A percentile compares a stretch with the other conserved stretches of the same genome.
phyloP scores from a whole-genome alignment of 495 filamentous ascomycete genomes.

The Aspergillus haitiensis region DNA sequence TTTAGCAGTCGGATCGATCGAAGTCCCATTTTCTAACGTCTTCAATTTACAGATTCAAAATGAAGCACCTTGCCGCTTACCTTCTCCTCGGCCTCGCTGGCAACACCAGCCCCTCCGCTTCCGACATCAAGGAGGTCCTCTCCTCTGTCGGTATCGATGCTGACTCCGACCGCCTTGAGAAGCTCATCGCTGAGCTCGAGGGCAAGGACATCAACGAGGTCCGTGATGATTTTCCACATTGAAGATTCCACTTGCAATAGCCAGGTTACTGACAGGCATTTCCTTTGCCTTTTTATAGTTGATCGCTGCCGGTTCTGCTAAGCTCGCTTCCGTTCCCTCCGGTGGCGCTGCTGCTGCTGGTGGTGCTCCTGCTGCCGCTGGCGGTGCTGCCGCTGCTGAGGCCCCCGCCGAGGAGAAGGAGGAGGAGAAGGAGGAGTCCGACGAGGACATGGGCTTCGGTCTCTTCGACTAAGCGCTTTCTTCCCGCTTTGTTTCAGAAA shows the following conservation, averaged over 20 bases:
- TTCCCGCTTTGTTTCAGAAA: slow-evolving; percentile 26
- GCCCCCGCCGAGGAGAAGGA: slow-evolving; percentile 69
- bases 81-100: slow-evolving; percentile 92
- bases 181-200: slow-evolving; percentile 86
- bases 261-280: slow-evolving; percentile 24
- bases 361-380: slow-evolving; percentile 61
- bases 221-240: slow-evolving; percentile 29
- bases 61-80: slow-evolving; percentile 99
- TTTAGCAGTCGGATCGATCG: slow-evolving; percentile 11
- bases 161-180: slow-evolving; percentile 80
- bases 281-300: slow-evolving; percentile 55
- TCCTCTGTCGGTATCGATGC: slow-evolving; percentile 94
- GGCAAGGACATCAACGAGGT: slow-evolving; percentile 98
- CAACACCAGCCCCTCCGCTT: slow-evolving; percentile 83
- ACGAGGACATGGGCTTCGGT: slow-evolving; percentile 99
- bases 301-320: slow-evolving; percentile 84
- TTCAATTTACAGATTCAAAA: slow-evolving; percentile 59
- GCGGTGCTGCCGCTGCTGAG: slow-evolving; percentile 65
- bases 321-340: slow-evolving; percentile 97
- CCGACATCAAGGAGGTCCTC: slow-evolving; percentile 89
- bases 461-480: slow-evolving; percentile 80
- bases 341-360: slow-evolving; percentile 77
- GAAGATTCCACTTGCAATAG: background rate
- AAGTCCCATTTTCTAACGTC: slow-evolving; percentile 2
- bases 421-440: slow-evolving; percentile 87